Evolutionary conservation across 306 rosid species (phyloP).

Genomic region (Lathyrus aphaca): DNA sequence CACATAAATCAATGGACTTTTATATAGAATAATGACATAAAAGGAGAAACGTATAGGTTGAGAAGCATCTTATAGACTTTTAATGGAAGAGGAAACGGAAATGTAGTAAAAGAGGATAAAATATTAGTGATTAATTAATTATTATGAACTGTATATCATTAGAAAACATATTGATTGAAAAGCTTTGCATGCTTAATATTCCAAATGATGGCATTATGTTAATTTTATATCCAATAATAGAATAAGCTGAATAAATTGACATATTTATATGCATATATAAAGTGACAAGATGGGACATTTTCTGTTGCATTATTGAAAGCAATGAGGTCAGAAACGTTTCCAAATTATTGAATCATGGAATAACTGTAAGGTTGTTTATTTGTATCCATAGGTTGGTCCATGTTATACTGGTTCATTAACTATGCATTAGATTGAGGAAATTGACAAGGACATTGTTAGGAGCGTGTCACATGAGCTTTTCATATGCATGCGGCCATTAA

Average conservation of each 20-base stretch:
- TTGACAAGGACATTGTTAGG: constrained; percentile 49
- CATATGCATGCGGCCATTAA: no score
- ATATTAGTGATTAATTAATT: neutral
- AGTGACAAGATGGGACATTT: constrained; percentile 40
- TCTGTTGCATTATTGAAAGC: constrained; percentile 44
- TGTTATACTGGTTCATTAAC: constrained; percentile 55
- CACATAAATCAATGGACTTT: constrained; percentile 46
- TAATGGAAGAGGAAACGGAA: neutral
- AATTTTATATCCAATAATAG: constrained; percentile 13
- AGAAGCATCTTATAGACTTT: constrained; percentile 14
- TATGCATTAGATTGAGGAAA: constrained; percentile 38
- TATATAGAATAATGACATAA: constrained; percentile 22
- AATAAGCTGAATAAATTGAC: constrained; percentile 38
- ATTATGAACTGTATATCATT: neutral
- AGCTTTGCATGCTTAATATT: constrained; percentile 39
- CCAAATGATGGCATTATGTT: constrained; percentile 12
- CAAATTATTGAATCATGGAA: constrained; percentile 51
- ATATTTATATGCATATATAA: constrained; percentile 38
- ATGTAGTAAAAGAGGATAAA: neutral
- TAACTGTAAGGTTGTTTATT: constrained; percentile 33
- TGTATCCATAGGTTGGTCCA: constrained; percentile 65
- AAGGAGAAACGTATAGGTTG: constrained; percentile 37
- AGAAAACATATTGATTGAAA: constrained; percentile 32
- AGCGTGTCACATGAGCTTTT: constrained; percentile 56
- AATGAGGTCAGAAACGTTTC: constrained; percentile 31